Conservation (phyloP, 306 rosid genomes). For the Prunus mume region DNA sequence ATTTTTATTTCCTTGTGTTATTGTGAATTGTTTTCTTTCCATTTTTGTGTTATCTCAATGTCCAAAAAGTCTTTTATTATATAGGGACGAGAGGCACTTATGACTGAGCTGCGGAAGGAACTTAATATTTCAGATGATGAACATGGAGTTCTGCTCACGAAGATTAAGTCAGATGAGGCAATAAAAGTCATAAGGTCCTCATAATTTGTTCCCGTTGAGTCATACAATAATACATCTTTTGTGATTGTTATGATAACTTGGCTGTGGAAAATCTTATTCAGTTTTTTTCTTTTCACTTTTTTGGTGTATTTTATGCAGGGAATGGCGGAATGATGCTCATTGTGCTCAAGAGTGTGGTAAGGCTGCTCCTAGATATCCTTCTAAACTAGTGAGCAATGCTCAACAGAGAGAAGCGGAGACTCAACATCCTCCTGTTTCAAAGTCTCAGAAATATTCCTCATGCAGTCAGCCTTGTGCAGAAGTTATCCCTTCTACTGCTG, state of each 20-base stretch:
- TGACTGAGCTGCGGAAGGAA: slow-evolving; percentile 20
- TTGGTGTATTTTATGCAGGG: neutral
- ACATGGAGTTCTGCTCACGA: slow-evolving; percentile 5
- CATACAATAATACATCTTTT: neutral
- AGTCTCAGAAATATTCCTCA: neutral
- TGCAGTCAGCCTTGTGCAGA: neutral
- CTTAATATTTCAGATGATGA: slow-evolving; percentile 11
- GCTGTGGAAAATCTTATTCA: neutral
- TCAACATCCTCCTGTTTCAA: neutral
- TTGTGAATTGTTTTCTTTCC: neutral
- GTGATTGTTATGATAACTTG: neutral
- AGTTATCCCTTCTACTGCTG: neutral
- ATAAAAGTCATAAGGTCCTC: neutral
- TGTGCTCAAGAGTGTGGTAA: neutral
- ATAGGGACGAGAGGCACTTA: neutral
- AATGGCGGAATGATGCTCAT: neutral
- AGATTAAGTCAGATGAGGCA: neutral
- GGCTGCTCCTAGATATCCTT: slow-evolving; percentile 2
- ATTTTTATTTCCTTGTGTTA: neutral
- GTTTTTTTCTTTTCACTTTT: neutral
- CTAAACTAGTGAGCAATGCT: neutral
- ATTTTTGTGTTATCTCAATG: neutral
- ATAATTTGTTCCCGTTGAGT: neutral
- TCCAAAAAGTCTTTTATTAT: neutral
- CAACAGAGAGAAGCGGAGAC: neutral